Conservation (phyloP, 1,284 basidiomycete genomes). For the Malassezia vespertilionis region DNA sequence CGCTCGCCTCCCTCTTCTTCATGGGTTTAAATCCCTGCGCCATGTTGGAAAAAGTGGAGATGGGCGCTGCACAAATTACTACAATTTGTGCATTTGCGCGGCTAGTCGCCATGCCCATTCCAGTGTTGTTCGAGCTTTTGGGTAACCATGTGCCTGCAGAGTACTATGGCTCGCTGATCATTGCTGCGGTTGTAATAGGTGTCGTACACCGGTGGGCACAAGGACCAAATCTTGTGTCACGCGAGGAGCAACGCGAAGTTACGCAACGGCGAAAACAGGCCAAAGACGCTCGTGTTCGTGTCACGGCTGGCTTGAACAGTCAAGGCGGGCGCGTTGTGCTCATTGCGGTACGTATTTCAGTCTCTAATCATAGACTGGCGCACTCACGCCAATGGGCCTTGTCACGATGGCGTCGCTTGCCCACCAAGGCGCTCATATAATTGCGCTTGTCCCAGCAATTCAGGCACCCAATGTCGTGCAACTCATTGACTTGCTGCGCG, state of each 20-base stretch:
- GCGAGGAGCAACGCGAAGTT: slow-evolving; percentile 11
- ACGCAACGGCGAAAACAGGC: neutral
- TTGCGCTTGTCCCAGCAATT: slow-evolving; percentile 25
- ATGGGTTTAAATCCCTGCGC: slow-evolving; percentile 19
- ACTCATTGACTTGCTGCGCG: slow-evolving; percentile 29
- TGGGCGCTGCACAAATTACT: neutral
- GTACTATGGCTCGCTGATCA: slow-evolving; percentile 24
- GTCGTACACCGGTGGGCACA: slow-evolving; percentile 29
- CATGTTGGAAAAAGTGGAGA: slow-evolving; percentile 3
- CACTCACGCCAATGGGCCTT: slow-evolving; percentile 31
- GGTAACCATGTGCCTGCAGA: slow-evolving; percentile 20
- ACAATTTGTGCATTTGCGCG: neutral
- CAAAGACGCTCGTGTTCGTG: slow-evolving; percentile 6
- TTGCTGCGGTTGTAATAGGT: slow-evolving; percentile 14
- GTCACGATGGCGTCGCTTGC: slow-evolving; percentile 29
- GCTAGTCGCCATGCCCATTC: slow-evolving; percentile 32
- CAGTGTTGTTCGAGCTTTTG: slow-evolving; percentile 19
- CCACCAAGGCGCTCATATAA: slow-evolving; percentile 33
- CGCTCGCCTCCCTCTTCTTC: too few relatives aligned
- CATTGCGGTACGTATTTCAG: slow-evolving; percentile 18
- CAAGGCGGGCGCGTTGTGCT: slow-evolving; percentile 27
- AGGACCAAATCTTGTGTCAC: slow-evolving; percentile 24
- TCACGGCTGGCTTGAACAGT: slow-evolving; percentile 8
- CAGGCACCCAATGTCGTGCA: slow-evolving; percentile 20
- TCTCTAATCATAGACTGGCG: slow-evolving; percentile 20